Evolutionary conservation across 352 stramenopile genomes (phyloP), one percentile per base, ranked within the genome.

Genomic region (Pythium phragmiticola): DNA sequence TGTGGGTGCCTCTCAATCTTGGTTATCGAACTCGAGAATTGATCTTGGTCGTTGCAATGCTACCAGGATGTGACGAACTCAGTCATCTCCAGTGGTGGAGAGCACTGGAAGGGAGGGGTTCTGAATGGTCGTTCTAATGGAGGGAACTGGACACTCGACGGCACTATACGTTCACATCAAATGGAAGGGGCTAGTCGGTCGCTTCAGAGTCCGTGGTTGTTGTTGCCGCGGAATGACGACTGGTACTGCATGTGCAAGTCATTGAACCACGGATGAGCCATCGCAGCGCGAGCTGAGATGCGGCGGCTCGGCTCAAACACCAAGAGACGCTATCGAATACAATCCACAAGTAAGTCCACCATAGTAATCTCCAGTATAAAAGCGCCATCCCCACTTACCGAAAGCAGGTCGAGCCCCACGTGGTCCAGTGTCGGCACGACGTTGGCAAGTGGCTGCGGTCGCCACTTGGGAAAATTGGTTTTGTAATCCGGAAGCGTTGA

Each of bases 401-500:
- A 80, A 16, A 96, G 74, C 33, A 96, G 64, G 39, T 96, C 88
- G 8, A 94, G 48, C 19, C 88, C 88, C n/a, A 89, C 63, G 37
- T 78, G 74, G 64, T 96, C 88, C 13, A 96, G 68, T 53, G 88
- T 69, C 21, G 89, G 89, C 41, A 97, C 89, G 60, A 98, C 82
- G 67, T 95, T 94, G 13, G 80, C 77, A 51, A 98, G 84, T 13
- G 80, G 66, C 65, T 97, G 88, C 16, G 94, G 89, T 28, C 89
- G 90, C 98, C 98, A 99, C 57, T 97, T 97, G n/a, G 97, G 97
- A 73, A 99, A 99, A 23, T 82, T 81, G 41, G 86, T 85, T 73
- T 99, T 99, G 88, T 98, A 99, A 75, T 99, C 98, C 1, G 96
- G 97, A 39, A 99, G 75, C 21, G 84, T 86, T 11, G 96, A 99